Conservation (phyloP, 2,329 filamentous ascomycete species). For the Lanzia echinophila region DNA sequence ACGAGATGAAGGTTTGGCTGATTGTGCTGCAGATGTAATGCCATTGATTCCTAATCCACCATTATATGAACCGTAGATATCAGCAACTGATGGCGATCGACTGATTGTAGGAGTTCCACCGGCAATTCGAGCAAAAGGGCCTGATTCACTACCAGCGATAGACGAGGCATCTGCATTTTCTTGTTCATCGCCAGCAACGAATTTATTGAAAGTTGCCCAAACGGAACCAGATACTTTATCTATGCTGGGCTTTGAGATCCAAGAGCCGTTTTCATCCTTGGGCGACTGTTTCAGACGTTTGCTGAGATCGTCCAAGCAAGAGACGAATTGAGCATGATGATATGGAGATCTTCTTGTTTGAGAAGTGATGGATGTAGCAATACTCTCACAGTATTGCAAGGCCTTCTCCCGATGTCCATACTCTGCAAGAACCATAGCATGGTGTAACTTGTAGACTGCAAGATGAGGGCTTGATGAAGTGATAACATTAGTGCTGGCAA, state of each 20-base stretch:
- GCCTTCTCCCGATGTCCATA: slow-evolving; percentile 77
- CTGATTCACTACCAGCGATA: slow-evolving; percentile 53
- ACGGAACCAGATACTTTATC: slow-evolving; percentile 90
- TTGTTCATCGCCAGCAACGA: slow-evolving; percentile 85
- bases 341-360: slow-evolving; percentile 83
- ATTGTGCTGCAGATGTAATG: slow-evolving; percentile 10
- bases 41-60: slow-evolving; percentile 30
- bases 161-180: slow-evolving; percentile 55
- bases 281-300: slow-evolving; percentile 80
- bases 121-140: slow-evolving; percentile 77
- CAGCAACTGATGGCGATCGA: slow-evolving; percentile 67
- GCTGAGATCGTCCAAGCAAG: slow-evolving; percentile 74
- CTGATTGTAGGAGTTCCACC: slow-evolving; percentile 71
- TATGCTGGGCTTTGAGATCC: slow-evolving; percentile 93
- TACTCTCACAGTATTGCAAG: slow-evolving; percentile 83
- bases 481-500: slow-evolving; percentile 52
- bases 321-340: slow-evolving; percentile 69
- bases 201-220: slow-evolving; percentile 92
- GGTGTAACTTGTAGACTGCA: slow-evolving; percentile 83
- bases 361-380: slow-evolving; percentile 66
- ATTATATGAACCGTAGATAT: slow-evolving; percentile 47
- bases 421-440: slow-evolving; percentile 78
- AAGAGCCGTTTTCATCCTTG: slow-evolving; percentile 72
- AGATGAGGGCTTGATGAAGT: slow-evolving; percentile 68
- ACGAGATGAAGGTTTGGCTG: slow-evolving; percentile 22